Base-by-base conservation (phyloP, 2,329 filamentous ascomycete genomes). In the Cladosporium sp. region DNA sequence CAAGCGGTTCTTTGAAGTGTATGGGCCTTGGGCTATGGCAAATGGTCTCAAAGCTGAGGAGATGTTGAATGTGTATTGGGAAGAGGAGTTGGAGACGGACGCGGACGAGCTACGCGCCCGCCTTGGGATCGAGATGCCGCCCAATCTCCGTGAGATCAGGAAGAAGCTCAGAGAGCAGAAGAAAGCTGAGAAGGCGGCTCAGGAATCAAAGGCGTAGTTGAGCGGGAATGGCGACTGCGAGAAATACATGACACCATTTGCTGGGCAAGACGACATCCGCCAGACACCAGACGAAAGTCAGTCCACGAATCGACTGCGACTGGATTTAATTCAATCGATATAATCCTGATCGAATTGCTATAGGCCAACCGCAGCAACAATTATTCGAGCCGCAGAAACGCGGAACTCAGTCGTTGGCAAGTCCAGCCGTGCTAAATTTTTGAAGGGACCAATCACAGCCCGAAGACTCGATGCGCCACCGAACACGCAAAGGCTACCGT, bases 61-160 rank as follows among this genome's bases (percentile, higher is more conserved):
- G 74, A 83, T 98, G 36, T 93, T 99, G 70, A 97, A 97, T 77
- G 89, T 99, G 1, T 99, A 97, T 76, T 99, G 95, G 95, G 95
- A 99, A 79, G 92, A 98, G 82, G 86, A 94, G 80, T 79, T 99
- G 70, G 89, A 93, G 80, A 91, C 88, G 65, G 89, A 96, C 77
- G 91, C 96, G 28, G 84, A 87, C 60, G 91, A 89, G 69, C 75
- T 99, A 76, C 85, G 95, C 69, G 77, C 74, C 5, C 85, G 93
- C 75, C 76, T 99, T 72, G 89, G 91, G 2, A 93, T 99, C 63
- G 92, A 98, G 81, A 88, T 87, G 75, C 95, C 95, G 39, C 92
- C 93, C 8, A 93, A 98, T 78, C 80, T 98, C 79, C 85, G 94
- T 72, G 85, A 86, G 28, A 91, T 94, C 58, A 84, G 95, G 70